Conservation (phyloP, 2,329 filamentous ascomycete genomes). For the Chaetomium globosum region DNA sequence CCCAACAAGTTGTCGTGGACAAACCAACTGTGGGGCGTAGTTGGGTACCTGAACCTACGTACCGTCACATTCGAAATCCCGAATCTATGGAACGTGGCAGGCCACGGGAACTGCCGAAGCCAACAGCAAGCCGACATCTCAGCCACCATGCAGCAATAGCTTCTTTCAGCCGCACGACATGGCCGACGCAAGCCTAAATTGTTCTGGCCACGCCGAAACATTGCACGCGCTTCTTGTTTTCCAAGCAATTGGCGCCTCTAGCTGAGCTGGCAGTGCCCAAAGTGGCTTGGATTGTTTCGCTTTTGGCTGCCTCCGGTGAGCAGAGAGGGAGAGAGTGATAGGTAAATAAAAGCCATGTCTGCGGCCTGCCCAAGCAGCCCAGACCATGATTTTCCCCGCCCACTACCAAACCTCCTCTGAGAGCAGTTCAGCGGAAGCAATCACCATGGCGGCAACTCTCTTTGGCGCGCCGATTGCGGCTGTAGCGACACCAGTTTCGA, state of each 20-base stretch:
- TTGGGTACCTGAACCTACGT: neutral
- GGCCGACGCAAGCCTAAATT: slow-evolving; percentile 1
- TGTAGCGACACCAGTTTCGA: slow-evolving; percentile 6
- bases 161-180: slow-evolving; percentile 12
- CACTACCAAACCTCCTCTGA: neutral
- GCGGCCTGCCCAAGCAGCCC: neutral
- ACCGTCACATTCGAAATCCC: neutral
- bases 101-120: neutral
- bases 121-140: neutral
- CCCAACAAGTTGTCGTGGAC: too few relatives aligned
- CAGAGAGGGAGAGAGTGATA: neutral
- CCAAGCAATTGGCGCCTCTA: neutral
- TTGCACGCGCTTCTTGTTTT: neutral
- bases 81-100: neutral
- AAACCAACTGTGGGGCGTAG: neutral
- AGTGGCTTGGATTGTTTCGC: slow-evolving; percentile 7
- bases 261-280: slow-evolving; percentile 10
- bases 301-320: slow-evolving; percentile 1
- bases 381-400: neutral
- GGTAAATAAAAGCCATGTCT: slow-evolving; percentile 10
- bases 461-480: slow-evolving; percentile 6
- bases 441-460: slow-evolving; percentile 12
- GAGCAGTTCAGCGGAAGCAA: neutral
- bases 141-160: slow-evolving; percentile 2
- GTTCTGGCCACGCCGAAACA: slow-evolving; percentile 1